phyloP scores from a whole-genome alignment of 768 basidiomycete species.

The Podaxis sp. region DNA sequence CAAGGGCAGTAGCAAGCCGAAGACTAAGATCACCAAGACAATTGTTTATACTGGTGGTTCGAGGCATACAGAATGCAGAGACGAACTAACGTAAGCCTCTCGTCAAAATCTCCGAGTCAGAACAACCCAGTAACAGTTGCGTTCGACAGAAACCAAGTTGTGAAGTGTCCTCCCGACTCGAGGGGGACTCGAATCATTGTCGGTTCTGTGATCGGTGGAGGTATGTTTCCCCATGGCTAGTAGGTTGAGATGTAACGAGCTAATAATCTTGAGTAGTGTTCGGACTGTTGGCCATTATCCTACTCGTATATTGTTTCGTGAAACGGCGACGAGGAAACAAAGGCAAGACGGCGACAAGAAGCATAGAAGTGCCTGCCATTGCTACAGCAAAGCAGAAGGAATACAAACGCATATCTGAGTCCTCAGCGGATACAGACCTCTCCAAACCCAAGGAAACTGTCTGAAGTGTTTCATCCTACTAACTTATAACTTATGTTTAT shows the following conservation, averaged over 20 bases:
- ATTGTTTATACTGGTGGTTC: neutral
- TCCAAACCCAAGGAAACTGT: neutral
- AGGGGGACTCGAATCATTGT: constrained; percentile 7
- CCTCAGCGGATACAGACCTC: neutral
- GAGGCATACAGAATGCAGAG: constrained; percentile 1
- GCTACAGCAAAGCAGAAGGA: neutral
- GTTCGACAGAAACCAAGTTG: constrained; percentile 5
- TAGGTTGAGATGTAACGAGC: neutral
- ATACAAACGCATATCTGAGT: constrained; percentile 5
- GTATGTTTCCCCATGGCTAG: neutral
- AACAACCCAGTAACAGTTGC: constrained; percentile 10
- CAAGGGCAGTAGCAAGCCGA: neutral
- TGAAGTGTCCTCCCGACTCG: constrained; percentile 3
- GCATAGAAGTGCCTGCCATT: neutral
- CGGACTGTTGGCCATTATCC: neutral
- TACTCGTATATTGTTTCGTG: neutral
- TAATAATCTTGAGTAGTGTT: neutral
- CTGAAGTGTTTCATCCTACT: neutral
- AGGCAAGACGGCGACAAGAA: neutral
- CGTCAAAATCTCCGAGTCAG: neutral
- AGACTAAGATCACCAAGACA: neutral
- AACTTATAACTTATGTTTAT: neutral
- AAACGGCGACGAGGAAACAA: neutral
- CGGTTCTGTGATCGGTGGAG: constrained; percentile 8
- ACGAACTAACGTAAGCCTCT: constrained; percentile 3